phyloP scores from a whole-genome alignment of 768 basidiomycete species.

The Butyriboletus loyo region DNA sequence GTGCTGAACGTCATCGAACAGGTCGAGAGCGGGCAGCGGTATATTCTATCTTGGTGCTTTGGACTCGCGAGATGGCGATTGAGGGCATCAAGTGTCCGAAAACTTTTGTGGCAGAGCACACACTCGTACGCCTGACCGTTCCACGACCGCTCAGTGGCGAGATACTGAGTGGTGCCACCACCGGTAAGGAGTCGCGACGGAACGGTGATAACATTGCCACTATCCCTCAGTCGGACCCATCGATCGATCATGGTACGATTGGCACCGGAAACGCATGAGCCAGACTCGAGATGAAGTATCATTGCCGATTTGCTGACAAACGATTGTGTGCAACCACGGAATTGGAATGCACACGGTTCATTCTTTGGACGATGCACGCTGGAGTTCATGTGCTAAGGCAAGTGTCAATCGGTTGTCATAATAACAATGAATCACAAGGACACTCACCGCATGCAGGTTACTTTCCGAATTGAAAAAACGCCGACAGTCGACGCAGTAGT shows the following conservation, averaged over 20 bases:
- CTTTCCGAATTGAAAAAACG: constrained; percentile 37
- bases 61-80: constrained; percentile 68
- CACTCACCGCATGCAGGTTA: constrained; percentile 17
- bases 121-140: constrained; percentile 55
- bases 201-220: constrained; percentile 49
- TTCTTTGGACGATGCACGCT: constrained; percentile 41
- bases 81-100: constrained; percentile 40
- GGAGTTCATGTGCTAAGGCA: constrained; percentile 50
- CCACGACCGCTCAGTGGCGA: constrained; percentile 40
- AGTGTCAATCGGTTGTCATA: neutral
- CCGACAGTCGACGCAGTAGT: constrained; percentile 46
- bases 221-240: constrained; percentile 44
- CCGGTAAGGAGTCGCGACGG: constrained; percentile 48
- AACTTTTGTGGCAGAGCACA: constrained; percentile 52
- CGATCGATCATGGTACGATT: constrained; percentile 35
- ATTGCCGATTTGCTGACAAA: constrained; percentile 58
- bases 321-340: constrained; percentile 38
- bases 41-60: constrained; percentile 49
- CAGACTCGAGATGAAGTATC: constrained; percentile 61
- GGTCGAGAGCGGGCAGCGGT: constrained; percentile 48
- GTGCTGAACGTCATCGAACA: constrained; percentile 46
- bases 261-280: constrained; percentile 51
- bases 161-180: neutral
- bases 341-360: constrained; percentile 36
- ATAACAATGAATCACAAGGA: neutral